Percentiles rank a stretch among this genome's conserved stretches.
Conservation (phyloP, 345 rosid species). For the Citrus sinensis region DVS_A1.0 CM039166.1:2888501-2889000, state of each 20-base stretch:
- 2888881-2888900: constrained; percentile 65
- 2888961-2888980: neutral
- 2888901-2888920: neutral
- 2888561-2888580: constrained; percentile 76
- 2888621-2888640: neutral
- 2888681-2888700: constrained; percentile 55
- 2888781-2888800: constrained; percentile 91
- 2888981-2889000: neutral
- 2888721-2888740: constrained; percentile 67
- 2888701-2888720: constrained; percentile 69
- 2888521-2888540: constrained; percentile 69
- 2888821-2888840: constrained; percentile 79
- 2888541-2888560: constrained; percentile 71
- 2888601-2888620: constrained; percentile 21
- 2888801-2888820: constrained; percentile 66
- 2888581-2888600: constrained; percentile 73
- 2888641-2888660: neutral
- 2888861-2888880: constrained; percentile 85
- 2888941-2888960: neutral
- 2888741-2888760: constrained; percentile 79
- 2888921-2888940: neutral
- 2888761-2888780: constrained; percentile 61
- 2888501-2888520: constrained; percentile 59
- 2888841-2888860: constrained; percentile 79
- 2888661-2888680: neutral